Conservation (phyloP, 2,329 filamentous ascomycete species). For the Diaporthe citriasiana region DNA sequence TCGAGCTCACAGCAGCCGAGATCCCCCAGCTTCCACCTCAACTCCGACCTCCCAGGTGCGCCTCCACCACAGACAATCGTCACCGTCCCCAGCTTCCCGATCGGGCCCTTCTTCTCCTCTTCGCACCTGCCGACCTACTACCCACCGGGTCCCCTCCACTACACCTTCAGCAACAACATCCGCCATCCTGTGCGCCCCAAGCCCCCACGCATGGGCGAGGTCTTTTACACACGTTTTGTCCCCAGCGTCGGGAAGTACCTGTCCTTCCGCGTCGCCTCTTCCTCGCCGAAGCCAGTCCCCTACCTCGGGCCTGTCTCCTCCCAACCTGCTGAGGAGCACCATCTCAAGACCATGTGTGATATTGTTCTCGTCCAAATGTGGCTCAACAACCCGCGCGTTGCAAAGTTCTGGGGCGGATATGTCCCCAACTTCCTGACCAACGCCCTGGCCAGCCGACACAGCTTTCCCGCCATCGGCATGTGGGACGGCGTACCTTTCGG, state of each 20-base stretch:
- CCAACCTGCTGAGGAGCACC: constrained; percentile 52
- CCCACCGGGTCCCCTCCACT: constrained; percentile 85
- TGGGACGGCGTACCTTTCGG: constrained; percentile 97
- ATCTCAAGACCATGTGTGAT: constrained; percentile 65
- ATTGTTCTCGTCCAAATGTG: constrained; percentile 80
- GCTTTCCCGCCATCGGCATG: constrained; percentile 90
- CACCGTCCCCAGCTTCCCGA: constrained; percentile 56
- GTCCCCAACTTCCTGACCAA: constrained; percentile 75
- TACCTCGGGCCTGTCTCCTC: constrained; percentile 72
- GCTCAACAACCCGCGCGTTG: constrained; percentile 89
- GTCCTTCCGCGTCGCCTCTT: constrained; percentile 86
- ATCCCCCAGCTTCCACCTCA: constrained; percentile 45
- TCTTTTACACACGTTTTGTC: constrained; percentile 90
- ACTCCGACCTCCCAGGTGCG: constrained; percentile 57
- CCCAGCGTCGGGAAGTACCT: constrained; percentile 87
- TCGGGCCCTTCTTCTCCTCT: constrained; percentile 82
- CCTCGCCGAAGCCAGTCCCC: constrained; percentile 73
- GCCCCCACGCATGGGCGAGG: constrained; percentile 89
- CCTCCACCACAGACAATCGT: constrained; percentile 54
- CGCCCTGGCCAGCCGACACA: constrained; percentile 77
- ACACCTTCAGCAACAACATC: constrained; percentile 81
- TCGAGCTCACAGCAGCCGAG: constrained; percentile 49
- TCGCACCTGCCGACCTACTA: constrained; percentile 94
- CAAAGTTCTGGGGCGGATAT: constrained; percentile 85
- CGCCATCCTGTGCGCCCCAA: constrained; percentile 91